These are phyloP conservation scores for Erythrophleum ivorense DNA, from an alignment of 331 rosid genomes.

Conservation along the genomic window DNA sequence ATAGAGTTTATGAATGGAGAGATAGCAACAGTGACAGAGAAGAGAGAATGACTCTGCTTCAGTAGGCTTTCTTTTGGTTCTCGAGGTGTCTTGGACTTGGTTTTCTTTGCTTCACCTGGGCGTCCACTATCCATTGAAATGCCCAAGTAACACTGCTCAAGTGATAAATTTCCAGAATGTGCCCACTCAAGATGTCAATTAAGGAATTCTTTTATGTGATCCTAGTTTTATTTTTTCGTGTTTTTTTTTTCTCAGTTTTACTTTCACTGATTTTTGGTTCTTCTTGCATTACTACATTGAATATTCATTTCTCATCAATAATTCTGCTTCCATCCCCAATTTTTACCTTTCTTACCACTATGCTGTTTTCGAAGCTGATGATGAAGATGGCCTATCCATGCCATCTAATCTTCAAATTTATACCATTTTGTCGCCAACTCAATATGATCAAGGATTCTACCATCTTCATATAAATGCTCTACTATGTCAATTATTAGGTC, in stretches of 20 bases:
- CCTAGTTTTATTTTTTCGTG: neutral
- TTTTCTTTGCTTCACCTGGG: constrained; percentile 63
- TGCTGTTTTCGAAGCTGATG: neutral
- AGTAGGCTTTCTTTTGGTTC: constrained; percentile 75
- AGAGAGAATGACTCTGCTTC: constrained; percentile 69
- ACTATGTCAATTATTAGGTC: neutral
- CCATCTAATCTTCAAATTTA: neutral
- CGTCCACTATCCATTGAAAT: constrained; percentile 66
- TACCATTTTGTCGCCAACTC: neutral
- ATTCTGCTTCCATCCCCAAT: neutral
- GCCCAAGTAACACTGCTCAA: neutral
- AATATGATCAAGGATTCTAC: neutral
- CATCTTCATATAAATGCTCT: neutral
- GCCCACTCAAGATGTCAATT: neutral
- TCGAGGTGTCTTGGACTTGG: constrained; percentile 67
- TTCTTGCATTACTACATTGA: neutral
- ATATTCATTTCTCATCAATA: neutral
- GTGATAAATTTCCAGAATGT: neutral
- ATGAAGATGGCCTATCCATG: neutral
- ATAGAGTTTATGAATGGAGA: neutral
- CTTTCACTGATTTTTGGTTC: neutral
- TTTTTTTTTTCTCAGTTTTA: neutral
- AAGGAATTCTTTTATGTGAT: neutral
- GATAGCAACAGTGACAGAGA: constrained; percentile 13
- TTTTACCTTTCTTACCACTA: neutral